Evolutionary conservation across 768 basidiomycete genomes (phyloP).

Genomic region (Amanita pallidorosea): DNA sequence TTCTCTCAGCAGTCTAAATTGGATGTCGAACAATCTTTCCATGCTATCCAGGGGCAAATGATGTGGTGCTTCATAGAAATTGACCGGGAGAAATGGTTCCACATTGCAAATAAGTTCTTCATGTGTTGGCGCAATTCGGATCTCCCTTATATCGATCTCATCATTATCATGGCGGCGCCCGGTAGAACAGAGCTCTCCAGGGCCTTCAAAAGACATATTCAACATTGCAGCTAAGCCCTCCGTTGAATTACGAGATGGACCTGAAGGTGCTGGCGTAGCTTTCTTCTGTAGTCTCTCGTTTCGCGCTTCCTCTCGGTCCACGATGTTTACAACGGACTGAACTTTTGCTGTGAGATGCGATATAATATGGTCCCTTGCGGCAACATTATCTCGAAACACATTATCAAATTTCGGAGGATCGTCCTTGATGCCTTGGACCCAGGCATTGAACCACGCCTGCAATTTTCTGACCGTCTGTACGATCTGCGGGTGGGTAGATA

Average conservation of each 20-base stretch:
- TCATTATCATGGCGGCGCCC: conserved; percentile 69
- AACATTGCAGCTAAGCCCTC: conserved; percentile 30
- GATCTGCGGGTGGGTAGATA: conserved; percentile 34
- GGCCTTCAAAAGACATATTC: conserved; percentile 37
- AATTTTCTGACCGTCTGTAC: conserved; percentile 29
- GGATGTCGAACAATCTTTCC: conserved; percentile 58
- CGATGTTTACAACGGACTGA: conserved; percentile 29
- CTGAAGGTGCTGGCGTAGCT: conserved; percentile 4
- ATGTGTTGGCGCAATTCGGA: conserved; percentile 64
- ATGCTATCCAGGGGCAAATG: conserved; percentile 46
- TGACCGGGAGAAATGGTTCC: conserved; percentile 52
- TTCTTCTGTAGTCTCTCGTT: conserved; percentile 14
- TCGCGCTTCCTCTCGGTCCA: conserved; percentile 37
- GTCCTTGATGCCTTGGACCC: conserved; percentile 30
- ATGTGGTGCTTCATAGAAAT: conserved; percentile 50
- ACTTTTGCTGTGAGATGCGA: conserved; percentile 23
- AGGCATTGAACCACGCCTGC: conserved; percentile 32
- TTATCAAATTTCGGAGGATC: conserved; percentile 35
- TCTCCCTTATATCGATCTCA: conserved; percentile 37
- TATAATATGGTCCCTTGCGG: conserved; percentile 26
- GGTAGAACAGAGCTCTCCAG: conserved; percentile 34
- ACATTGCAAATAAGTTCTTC: conserved; percentile 42
- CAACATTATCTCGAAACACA: conserved; percentile 19
- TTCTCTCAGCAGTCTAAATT: conserved; percentile 66
- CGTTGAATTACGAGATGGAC: not conserved